A percentile compares a stretch with the other conserved stretches of the same genome.
phyloP scores from a whole-genome alignment of 2,329 filamentous ascomycete species.

The Coccinonectria pachysandricola region DNA sequence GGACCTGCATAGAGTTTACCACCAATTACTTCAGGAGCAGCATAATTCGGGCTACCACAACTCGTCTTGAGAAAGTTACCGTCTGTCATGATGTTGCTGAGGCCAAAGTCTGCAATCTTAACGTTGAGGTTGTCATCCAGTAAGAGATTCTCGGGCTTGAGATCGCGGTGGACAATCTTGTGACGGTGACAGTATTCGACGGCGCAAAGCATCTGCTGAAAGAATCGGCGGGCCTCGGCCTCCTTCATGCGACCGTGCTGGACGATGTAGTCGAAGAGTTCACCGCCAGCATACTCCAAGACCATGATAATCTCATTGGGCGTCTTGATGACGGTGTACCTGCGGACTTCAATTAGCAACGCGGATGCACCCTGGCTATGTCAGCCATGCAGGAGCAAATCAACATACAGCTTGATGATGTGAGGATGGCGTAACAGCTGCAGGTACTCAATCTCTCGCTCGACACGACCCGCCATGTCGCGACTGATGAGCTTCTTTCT shows the following conservation, averaged over 20 bases:
- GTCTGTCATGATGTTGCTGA: slow-evolving; percentile 99
- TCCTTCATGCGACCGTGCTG: slow-evolving; percentile 87
- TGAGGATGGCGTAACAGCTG: slow-evolving; percentile 92
- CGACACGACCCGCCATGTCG: slow-evolving; percentile 95
- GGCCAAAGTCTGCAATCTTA: slow-evolving; percentile 96
- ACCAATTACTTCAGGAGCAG: slow-evolving; percentile 93
- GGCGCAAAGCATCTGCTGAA: slow-evolving; percentile 97
- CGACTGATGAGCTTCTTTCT: slow-evolving; percentile 91
- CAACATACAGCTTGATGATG: slow-evolving; percentile 91
- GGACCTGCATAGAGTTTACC: slow-evolving; percentile 96
- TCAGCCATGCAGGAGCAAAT: neutral
- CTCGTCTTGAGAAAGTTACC: slow-evolving; percentile 98
- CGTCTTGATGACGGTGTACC: slow-evolving; percentile 94
- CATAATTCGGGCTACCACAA: slow-evolving; percentile 96
- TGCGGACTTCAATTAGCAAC: slow-evolving; percentile 24
- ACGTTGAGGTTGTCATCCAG: slow-evolving; percentile 94
- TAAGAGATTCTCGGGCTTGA: slow-evolving; percentile 94
- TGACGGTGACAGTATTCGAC: slow-evolving; percentile 98
- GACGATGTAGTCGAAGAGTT: slow-evolving; percentile 97
- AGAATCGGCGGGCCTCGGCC: slow-evolving; percentile 88
- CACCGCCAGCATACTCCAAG: slow-evolving; percentile 89
- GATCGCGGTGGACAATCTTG: slow-evolving; percentile 95
- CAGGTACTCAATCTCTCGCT: slow-evolving; percentile 96
- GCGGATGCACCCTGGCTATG: neutral
- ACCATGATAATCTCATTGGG: slow-evolving; percentile 97